phyloP scores from a whole-genome alignment of 2,329 filamentous ascomycete species.

The Talaromyces sp. region DNA sequence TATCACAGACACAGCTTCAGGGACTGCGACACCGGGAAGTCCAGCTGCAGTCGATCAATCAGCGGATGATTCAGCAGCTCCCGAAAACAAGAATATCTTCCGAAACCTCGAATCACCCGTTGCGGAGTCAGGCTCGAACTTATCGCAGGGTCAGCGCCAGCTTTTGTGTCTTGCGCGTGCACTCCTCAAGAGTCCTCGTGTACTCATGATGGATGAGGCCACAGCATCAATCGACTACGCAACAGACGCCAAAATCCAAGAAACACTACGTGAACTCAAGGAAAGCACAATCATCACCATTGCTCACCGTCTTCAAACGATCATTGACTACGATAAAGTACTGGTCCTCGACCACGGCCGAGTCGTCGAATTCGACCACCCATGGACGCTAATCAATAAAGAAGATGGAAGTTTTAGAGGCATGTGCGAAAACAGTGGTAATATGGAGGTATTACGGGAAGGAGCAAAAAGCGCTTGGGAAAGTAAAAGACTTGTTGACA shows the following conservation, averaged over 20 bases:
- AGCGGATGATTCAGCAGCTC: conserved; percentile 20
- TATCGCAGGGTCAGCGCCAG: conserved; percentile 94
- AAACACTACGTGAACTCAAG: conserved; percentile 86
- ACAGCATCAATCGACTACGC: conserved; percentile 96
- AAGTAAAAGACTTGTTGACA: conserved; percentile 36
- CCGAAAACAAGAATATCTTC: conserved; percentile 93
- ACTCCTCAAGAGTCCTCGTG: conserved; percentile 82
- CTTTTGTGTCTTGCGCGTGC: conserved; percentile 89
- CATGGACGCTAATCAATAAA: conserved; percentile 71
- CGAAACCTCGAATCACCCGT: conserved; percentile 77
- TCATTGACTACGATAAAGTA: conserved; percentile 97
- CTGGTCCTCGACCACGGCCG: conserved; percentile 84
- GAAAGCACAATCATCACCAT: conserved; percentile 91
- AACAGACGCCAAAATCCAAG: conserved; percentile 93
- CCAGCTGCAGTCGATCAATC: conserved; percentile 22
- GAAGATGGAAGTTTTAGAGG: conserved; percentile 60
- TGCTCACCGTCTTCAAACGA: conserved; percentile 90
- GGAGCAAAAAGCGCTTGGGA: conserved; percentile 50
- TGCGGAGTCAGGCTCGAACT: conserved; percentile 84
- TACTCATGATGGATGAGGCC: conserved; percentile 98
- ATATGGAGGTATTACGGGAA: conserved; percentile 53
- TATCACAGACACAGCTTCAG: conserved; percentile 49
- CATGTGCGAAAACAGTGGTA: conserved; percentile 66
- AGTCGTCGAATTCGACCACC: conserved; percentile 86
- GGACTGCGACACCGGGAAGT: conserved; percentile 31